Evolutionary conservation across 1,139 yeast genomes (phyloP).

Genomic region (Saccharomyces hybrid): DNA sequence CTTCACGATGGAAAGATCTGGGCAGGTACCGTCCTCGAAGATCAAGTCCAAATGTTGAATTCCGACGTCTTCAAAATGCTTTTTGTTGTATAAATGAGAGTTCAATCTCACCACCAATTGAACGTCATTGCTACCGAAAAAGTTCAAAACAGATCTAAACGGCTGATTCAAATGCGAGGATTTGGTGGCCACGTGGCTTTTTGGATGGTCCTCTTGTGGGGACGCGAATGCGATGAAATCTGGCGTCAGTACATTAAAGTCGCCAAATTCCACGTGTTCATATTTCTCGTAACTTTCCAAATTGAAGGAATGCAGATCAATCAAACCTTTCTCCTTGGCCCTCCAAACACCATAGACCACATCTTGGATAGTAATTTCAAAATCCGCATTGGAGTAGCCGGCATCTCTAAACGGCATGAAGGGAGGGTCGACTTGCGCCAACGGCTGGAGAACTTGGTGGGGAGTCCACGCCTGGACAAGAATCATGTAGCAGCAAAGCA

Average conservation of each 20-base stretch:
- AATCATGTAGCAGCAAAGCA: slow-evolving; percentile 90
- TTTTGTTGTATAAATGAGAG: slow-evolving; percentile 80
- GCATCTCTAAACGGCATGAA: slow-evolving; percentile 95
- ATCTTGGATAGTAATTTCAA: slow-evolving; percentile 87
- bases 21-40: slow-evolving; percentile 97
- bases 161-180: slow-evolving; percentile 50
- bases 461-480: slow-evolving; percentile 97
- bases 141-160: slow-evolving; percentile 71
- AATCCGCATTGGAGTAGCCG: slow-evolving; percentile 92
- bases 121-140: slow-evolving; percentile 64
- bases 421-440: slow-evolving; percentile 88
- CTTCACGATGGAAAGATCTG: slow-evolving; percentile 85
- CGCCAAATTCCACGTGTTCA: slow-evolving; percentile 96
- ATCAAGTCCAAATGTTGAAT: slow-evolving; percentile 91
- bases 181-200: slow-evolving; percentile 27
- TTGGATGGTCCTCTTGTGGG: slow-evolving; percentile 67
- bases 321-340: slow-evolving; percentile 85
- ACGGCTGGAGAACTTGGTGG: slow-evolving; percentile 91
- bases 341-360: slow-evolving; percentile 95
- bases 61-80: slow-evolving; percentile 73
- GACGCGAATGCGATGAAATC: slow-evolving; percentile 97
- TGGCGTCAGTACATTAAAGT: slow-evolving; percentile 82
- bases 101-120: slow-evolving; percentile 86
- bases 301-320: slow-evolving; percentile 82
- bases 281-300: slow-evolving; percentile 89